Percentiles rank a stretch among this genome's conserved stretches.
Conservation (phyloP, 768 basidiomycete genomes). For the Phanerochaete sordida region DNA sequence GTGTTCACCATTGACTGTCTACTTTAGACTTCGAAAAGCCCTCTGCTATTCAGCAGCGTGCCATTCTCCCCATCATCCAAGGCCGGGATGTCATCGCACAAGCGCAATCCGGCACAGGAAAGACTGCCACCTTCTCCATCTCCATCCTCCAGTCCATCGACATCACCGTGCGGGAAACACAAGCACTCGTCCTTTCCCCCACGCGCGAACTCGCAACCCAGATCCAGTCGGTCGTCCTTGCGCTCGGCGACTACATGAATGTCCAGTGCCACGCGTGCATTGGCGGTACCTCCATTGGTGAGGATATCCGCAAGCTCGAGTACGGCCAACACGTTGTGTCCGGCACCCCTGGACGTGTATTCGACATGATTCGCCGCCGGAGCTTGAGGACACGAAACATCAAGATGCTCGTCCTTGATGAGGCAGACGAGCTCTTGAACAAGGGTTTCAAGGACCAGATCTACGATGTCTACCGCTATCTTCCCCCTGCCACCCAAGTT, state of each 20-base stretch:
- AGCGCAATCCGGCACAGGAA: conserved; percentile 98
- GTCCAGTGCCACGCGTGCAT: conserved; percentile 99
- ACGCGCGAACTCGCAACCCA: conserved; percentile 99
- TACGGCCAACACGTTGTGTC: conserved; percentile 98
- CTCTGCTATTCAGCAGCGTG: conserved; percentile 97
- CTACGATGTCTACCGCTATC: conserved; percentile 97
- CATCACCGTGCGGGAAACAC: conserved; percentile 88
- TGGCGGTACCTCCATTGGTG: conserved; percentile 94
- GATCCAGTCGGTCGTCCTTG: conserved; percentile 95
- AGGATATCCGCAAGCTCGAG: conserved; percentile 96
- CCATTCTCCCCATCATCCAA: conserved; percentile 93
- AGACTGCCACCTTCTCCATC: conserved; percentile 99
- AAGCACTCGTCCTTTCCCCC: conserved; percentile 93
- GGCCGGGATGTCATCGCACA: conserved; percentile 98
- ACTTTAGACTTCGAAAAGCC: conserved; percentile 88
- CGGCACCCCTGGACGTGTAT: conserved; percentile 96
- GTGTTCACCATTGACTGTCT: too few relatives aligned
- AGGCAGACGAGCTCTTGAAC: conserved; percentile 94
- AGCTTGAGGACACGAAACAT: conserved; percentile 93
- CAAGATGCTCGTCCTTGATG: conserved; percentile 95
- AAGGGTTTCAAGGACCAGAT: conserved; percentile 99
- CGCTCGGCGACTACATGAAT: conserved; percentile 98
- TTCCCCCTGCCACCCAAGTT: conserved; percentile 96
- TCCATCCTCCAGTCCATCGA: conserved; percentile 98
- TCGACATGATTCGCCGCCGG: conserved; percentile 97